Base-by-base conservation (phyloP, 78 protist genomes). In the Planoprotostelium fungivorum region DNA sequence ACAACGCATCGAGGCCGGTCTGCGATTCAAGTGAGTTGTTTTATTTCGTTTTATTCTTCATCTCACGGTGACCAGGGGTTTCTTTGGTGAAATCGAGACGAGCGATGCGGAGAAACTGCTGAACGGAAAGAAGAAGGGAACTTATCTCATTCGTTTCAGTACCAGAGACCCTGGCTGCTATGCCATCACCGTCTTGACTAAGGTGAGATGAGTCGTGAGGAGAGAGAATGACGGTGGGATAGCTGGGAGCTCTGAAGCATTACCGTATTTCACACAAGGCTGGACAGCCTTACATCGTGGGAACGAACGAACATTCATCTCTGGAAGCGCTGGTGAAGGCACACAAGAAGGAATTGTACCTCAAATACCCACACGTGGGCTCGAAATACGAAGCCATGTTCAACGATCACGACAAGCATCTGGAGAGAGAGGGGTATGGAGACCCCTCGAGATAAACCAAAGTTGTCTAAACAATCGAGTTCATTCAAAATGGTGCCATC, bases 241-340 rank as follows among this genome's bases (percentile, higher is more conserved):
- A 51, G 73, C 16, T 51, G 73, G 73, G 73, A 51, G 73, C 73
- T 5, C 16, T 51, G 73, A 51, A 51, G 1, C 94, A 92, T 37
- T 84, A 88, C 34, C 85, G 88, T 37, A 88, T 92, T 29, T 63
- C 87, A 38, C 88, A 92, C 38, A 88, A 92, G 88, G 90, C 39
- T 36, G 94, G 94, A 35, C 85, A 51, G 1, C 93, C 93, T 86
- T 92, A 89, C 73, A 92, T 89, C 29, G 94, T 91, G 84, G 94
- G 94, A 36, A 35, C 86, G 16, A 92, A 91, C 63, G 86, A 89
- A 36, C 90, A 92, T 73, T 38, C 91, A 37, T 86, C 92, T 10
- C 29, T 92, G 0, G 94, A 92, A 35, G 94, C 89, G 34, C 87
- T 92, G 16, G 88, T 92, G 29, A 92, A 92, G 73, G 73, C 73